Evolutionary conservation across 225 moss, liverwort and hornwort genomes (phyloP), one percentile per base, ranked within the genome.

Genomic region (Lunularia cruciata): DNA sequence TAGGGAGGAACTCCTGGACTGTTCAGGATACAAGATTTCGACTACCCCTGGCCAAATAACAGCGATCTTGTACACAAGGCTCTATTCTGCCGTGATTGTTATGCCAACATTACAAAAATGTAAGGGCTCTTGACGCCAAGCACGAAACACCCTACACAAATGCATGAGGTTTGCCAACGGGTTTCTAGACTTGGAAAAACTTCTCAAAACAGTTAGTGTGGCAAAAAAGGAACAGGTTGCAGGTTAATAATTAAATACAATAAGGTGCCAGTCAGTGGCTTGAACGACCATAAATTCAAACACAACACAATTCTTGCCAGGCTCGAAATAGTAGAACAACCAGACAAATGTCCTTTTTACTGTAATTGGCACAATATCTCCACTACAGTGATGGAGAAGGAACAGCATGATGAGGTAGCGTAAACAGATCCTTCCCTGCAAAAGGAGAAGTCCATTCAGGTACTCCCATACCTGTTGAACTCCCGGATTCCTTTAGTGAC

Each of bases 391-490:
- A 74, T 48, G 77, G 73, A 71, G 77, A 82, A 71, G 77, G 69
- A 63, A 81, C 77, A 57, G 73, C 67, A 63, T 81, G 77, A 73
- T 81, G 81, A 16, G 81, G 81, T 66, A 77, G 70, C 6, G 81
- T 75, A 14, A 81, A 81, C 52, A 81, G 62, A 61, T 81, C 77
- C 63, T 78, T 83, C 71, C 78, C 83, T 53, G 78, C 76, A 71
- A 83, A 83, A 45, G 83, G 83, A 36, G 83, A 83, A 60, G 83
- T 83, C 83, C 83, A 83, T 68, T 83, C 83, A 26, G 76, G 83
- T 54, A 69, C 76, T 48, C 76, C 81, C 34, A 76, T 43, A 64
- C 63, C 79, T 48, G 76, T 20, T 46, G 75, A 42, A 76, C 49
- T 74, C 65, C 76, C 83, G 65, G 62, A 22, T 32, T 83, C 83